Conservation (phyloP, 2,329 filamentous ascomycete species). For the Paraphaeosphaeria minitans region DNA sequence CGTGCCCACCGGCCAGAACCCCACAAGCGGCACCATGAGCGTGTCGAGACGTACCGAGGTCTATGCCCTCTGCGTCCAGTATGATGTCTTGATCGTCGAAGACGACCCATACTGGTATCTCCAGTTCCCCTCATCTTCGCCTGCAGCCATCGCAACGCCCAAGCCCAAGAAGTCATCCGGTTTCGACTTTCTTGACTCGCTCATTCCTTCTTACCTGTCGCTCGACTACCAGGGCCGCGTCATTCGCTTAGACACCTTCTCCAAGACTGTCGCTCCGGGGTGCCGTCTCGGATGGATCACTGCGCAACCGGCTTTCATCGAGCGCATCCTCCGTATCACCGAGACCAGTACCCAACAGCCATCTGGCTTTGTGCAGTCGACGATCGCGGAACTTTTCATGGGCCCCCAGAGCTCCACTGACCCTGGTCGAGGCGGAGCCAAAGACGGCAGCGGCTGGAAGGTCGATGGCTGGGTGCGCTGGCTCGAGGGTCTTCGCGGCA, state of each 20-base stretch:
- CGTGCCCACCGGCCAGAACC: constrained; percentile 90
- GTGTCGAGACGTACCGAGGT: constrained; percentile 76
- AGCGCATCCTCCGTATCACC: constrained; percentile 73
- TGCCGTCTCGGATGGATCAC: constrained; percentile 92
- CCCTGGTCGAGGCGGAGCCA: constrained; percentile 53
- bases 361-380: constrained; percentile 84
- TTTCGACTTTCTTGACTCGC: constrained; percentile 78
- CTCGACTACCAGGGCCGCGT: constrained; percentile 87
- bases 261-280: constrained; percentile 88
- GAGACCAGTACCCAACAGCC: constrained; percentile 83
- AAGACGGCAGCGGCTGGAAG: constrained; percentile 70
- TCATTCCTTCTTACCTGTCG: constrained; percentile 80
- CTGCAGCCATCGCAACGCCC: constrained; percentile 32
- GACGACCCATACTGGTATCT: constrained; percentile 97
- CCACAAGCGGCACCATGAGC: constrained; percentile 76
- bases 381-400: constrained; percentile 78
- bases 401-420: constrained; percentile 65
- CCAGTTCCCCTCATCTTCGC: constrained; percentile 76
- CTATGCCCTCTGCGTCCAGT: constrained; percentile 79
- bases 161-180: constrained; percentile 62
- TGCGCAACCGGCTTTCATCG: constrained; percentile 76
- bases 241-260: constrained; percentile 89
- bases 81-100: constrained; percentile 89
- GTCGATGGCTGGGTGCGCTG: constrained; percentile 88
- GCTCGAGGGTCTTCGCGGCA: constrained; percentile 81